Evolutionary conservation across 2,329 filamentous ascomycete genomes (phyloP).

Genomic region (Bipolaris oryzae): DNA sequence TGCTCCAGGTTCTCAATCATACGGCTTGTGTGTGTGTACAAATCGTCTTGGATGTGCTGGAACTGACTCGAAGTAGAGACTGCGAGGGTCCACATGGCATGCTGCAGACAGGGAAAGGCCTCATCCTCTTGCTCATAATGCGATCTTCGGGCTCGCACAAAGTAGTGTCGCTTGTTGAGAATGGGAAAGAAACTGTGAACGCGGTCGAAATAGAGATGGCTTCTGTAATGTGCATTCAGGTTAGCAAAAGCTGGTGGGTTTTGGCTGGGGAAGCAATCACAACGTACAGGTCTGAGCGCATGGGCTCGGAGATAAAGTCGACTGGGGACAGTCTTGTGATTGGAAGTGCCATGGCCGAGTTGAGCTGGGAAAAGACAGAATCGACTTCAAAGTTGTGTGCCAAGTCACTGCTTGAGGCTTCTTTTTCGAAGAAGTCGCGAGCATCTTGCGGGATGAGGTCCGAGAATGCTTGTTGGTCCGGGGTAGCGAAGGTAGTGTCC

Average conservation of each 20-base stretch:
- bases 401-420: not conserved
- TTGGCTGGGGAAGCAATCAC: not conserved
- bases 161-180: not conserved
- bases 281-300: slow-evolving; percentile 1
- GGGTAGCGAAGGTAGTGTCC: not conserved
- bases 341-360: not conserved
- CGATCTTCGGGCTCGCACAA: not conserved
- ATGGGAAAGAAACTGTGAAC: not conserved
- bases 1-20: not conserved
- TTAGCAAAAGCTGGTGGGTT: not conserved
- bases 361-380: not conserved
- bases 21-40: not conserved
- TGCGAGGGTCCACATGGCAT: slow-evolving; percentile 1
- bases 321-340: not conserved
- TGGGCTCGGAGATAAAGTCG: not conserved
- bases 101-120: not conserved
- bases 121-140: not conserved
- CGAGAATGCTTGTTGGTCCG: not conserved
- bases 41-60: slow-evolving; percentile 1
- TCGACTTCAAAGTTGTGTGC: not conserved
- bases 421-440: not conserved
- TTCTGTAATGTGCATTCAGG: not conserved
- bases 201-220: slow-evolving; percentile 1
- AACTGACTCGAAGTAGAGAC: not conserved
- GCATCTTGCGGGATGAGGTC: not conserved